Evolutionary conservation across 495 filamentous ascomycete genomes (phyloP), one percentile per base, ranked within the genome.

Genomic region (Parmelia sp.): DNA sequence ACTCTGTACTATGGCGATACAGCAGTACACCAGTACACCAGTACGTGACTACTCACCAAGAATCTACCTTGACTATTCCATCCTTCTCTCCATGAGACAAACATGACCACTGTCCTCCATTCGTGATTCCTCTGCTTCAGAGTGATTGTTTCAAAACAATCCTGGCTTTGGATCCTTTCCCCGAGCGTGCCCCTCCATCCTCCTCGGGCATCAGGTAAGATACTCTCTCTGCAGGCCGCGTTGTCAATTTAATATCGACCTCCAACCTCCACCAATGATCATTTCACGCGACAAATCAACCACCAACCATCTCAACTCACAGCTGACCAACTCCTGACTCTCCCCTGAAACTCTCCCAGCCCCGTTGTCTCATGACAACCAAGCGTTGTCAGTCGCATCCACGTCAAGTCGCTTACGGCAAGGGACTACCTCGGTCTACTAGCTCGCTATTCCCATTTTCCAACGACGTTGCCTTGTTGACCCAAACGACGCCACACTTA

Each of bases 381-480:
- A 55, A 55, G 51, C 51, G 29, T 29, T 31, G 17, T 33, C 51
- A 33, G 51, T 55, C 51, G 51, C 51, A 31, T 55, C 15, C 27
- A 31, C 51, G 27, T 33, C 17, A 21, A 33, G 51, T 55, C 51
- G 51, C 51, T 55, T 55, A 55, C 51, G 51, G 51, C 51, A 55
- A 55, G 51, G 51, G 29, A 33, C 7, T 17, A 21, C 5, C 29
- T 55, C 51, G 51, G 29, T 33, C 51, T 21, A 55, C 51, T 55
- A 55, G 51, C 51, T 55, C 33, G 27, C 29, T 55, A 19, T 29
- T 33, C 17, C 17, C 25, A 11, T n/a, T 33, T n/a, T 55, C 17
- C 51, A 55, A 55, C 51, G 5, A 33, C 51, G 9, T 29, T 35
- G 51, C 51, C 51, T n/a, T 33, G 12, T 55, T 21, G 51, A 55